A percentile compares a stretch with the other conserved stretches of the same genome.
These are phyloP conservation scores for Rutidosis leptorrhynchoides DNA, from an alignment of 129 eudicot species.

Conservation along the genomic window DNA sequence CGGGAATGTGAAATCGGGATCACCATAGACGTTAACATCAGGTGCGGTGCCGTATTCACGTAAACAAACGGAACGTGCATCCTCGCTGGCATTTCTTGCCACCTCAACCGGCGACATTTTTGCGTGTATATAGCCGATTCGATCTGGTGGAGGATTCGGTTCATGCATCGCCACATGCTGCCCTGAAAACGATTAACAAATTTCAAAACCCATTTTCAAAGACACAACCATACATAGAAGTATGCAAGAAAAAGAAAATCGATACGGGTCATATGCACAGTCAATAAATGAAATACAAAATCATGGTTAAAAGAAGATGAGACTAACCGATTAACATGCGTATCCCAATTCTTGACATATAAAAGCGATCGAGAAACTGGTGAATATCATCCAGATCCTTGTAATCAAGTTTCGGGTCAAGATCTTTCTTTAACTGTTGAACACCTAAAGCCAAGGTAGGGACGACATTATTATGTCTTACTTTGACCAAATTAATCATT, in stretches of 20 bases:
- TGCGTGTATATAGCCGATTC: slow-evolving; percentile 78
- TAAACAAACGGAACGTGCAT: slow-evolving; percentile 83
- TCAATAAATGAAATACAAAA: background rate
- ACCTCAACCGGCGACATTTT: slow-evolving; percentile 95
- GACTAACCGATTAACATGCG: slow-evolving; percentile 92
- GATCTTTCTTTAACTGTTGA: slow-evolving; percentile 79
- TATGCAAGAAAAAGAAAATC: too few species aligned
- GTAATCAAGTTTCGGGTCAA: slow-evolving; percentile 56
- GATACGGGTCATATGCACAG: too few species aligned
- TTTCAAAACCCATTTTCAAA: slow-evolving; percentile 21
- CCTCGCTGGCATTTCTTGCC: slow-evolving; percentile 85
- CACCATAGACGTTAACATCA: slow-evolving; percentile 76
- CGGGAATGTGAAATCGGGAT: slow-evolving; percentile 90
- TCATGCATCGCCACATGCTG: slow-evolving; percentile 96
- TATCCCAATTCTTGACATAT: slow-evolving; percentile 95
- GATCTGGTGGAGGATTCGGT: slow-evolving; percentile 77
- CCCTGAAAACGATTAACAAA: slow-evolving; percentile 43
- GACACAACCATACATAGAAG: too few species aligned
- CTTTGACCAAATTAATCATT: slow-evolving; percentile 86
- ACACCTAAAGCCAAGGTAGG: slow-evolving; percentile 97
- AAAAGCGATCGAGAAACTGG: slow-evolving; percentile 93
- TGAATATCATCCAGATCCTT: slow-evolving; percentile 73
- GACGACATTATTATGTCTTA: slow-evolving; percentile 94
- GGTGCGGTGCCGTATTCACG: slow-evolving; percentile 94
- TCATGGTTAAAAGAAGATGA: slow-evolving; percentile 10